Base-by-base conservation (phyloP, 2,329 filamentous ascomycete genomes). In the Chalaropsis ovoidea region DNA sequence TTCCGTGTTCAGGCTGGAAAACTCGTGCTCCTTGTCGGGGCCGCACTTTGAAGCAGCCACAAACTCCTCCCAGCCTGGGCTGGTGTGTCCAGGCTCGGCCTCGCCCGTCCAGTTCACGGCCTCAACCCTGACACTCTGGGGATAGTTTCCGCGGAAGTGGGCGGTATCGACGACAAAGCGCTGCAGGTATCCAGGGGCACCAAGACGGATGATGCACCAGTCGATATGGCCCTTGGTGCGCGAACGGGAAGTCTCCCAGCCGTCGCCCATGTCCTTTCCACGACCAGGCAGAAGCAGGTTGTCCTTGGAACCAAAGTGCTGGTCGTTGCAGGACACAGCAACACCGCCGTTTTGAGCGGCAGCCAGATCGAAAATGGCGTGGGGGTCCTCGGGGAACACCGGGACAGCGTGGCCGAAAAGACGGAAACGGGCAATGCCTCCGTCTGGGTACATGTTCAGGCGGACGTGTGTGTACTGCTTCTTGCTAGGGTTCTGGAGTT, bases 261-360 rank as follows among this genome's bases (percentile, higher is more conserved):
- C 90, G 73, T 93, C 89, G 62, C 89, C 87, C 89, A 94, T 94
- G 75, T 94, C 88, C 73, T 86, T 85, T 52, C 89, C 89, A 31
- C 89, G 81, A 1, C 88, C 88, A 0, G 89, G 89, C 2, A 92
- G 78, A n/a, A 92, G 80, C 42, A 93, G 77, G 75, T 93, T 92
- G 72, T 89, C 85, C 73, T 88, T 90, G 45, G 85, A 88, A 68
- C 89, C 88, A 71, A 92, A 95, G 75, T 94, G 89, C 76, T 94
- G 86, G 74, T 94, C 89, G 68, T 85, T 90, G 78, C 88, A 92
- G 0, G 83, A 81, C 8, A 90, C 77, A 45, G 88, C 89, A 31
- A 92, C 82, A 42, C 84, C 89, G 52, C 89, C 89, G 74, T 91
- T 92, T 71, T 89, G 85, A 0, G 87, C 88, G 2, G 88, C 87